phyloP scores from a whole-genome alignment of 768 basidiomycete genomes.

The Suillus ampliporus region DNA sequence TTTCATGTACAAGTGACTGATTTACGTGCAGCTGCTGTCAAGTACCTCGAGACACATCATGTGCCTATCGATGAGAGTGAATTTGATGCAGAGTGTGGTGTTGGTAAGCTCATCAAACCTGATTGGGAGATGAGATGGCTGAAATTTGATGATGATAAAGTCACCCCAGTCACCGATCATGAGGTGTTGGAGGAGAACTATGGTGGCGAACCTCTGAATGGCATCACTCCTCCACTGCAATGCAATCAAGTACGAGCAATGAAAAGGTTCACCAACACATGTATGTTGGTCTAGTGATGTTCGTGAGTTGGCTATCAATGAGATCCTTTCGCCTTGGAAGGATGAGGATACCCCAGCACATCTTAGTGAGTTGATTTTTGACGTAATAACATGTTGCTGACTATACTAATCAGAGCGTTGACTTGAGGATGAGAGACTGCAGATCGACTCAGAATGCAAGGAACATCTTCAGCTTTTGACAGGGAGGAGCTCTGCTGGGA shows the following conservation, averaged over 20 bases:
- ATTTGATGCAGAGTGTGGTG: slow-evolving; percentile 83
- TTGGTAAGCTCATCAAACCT: slow-evolving; percentile 97
- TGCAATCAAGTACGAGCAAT: slow-evolving; percentile 93
- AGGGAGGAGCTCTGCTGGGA: background rate
- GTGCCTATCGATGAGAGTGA: slow-evolving; percentile 67
- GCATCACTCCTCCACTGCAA: slow-evolving; percentile 73
- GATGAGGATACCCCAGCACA: slow-evolving; percentile 95
- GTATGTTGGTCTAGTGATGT: slow-evolving; percentile 99
- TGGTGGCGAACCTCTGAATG: slow-evolving; percentile 89
- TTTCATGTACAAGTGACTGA: slow-evolving; percentile 6
- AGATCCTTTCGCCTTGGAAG: slow-evolving; percentile 87
- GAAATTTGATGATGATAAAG: slow-evolving; percentile 98
- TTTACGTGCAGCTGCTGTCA: slow-evolving; percentile 52
- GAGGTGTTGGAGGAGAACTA: slow-evolving; percentile 99
- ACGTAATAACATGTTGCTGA: slow-evolving; percentile 16
- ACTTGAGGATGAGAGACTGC: slow-evolving; percentile 90
- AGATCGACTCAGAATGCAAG: slow-evolving; percentile 93
- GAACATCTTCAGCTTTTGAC: slow-evolving; percentile 60
- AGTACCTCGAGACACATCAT: slow-evolving; percentile 68
- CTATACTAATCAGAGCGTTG: slow-evolving; percentile 73
- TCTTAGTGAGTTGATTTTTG: slow-evolving; percentile 66
- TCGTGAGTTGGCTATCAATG: slow-evolving; percentile 80
- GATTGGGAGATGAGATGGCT: slow-evolving; percentile 95
- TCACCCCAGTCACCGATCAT: slow-evolving; percentile 96
- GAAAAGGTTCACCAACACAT: slow-evolving; percentile 99